phyloP scores from a whole-genome alignment of 257 asterid species.

The Primulina tabacum region DNA sequence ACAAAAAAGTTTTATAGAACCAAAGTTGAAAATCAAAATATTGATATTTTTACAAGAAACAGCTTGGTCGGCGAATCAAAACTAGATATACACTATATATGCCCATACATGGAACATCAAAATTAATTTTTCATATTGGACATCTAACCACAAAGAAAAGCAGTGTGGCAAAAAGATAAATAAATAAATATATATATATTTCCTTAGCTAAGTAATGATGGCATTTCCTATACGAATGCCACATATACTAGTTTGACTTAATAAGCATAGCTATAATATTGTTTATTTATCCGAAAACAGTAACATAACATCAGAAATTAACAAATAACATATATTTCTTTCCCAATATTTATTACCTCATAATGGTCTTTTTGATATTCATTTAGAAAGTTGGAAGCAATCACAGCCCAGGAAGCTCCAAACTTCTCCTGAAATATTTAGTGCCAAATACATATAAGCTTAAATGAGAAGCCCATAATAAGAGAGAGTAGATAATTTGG shows the following conservation, averaged over 20 bases:
- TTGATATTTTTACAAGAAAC: not conserved
- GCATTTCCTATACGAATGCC: not conserved
- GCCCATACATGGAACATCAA: slow-evolving; percentile 4
- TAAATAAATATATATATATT: too few species aligned
- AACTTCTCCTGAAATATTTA: slow-evolving; percentile 67
- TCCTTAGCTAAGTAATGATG: not conserved
- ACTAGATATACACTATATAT: not conserved
- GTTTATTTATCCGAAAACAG: not conserved
- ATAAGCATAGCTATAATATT: not conserved
- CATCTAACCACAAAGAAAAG: not conserved
- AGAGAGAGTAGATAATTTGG: not conserved
- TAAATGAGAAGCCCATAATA: not conserved
- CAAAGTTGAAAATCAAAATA: not conserved
- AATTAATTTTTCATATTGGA: not conserved
- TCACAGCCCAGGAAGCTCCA: slow-evolving; percentile 74
- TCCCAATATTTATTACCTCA: slow-evolving; percentile 48
- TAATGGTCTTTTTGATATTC: slow-evolving; percentile 69
- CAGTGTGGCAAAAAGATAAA: slow-evolving; percentile 10
- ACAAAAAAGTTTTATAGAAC: too few species aligned
- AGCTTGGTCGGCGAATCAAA: not conserved
- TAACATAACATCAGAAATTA: not conserved
- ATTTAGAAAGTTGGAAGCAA: slow-evolving; percentile 72
- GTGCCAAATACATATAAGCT: slow-evolving; percentile 17
- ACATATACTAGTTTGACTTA: not conserved
- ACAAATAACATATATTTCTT: not conserved